phyloP scores from a whole-genome alignment of 352 stramenopile species.

The Thalassiosira hispida region DNA sequence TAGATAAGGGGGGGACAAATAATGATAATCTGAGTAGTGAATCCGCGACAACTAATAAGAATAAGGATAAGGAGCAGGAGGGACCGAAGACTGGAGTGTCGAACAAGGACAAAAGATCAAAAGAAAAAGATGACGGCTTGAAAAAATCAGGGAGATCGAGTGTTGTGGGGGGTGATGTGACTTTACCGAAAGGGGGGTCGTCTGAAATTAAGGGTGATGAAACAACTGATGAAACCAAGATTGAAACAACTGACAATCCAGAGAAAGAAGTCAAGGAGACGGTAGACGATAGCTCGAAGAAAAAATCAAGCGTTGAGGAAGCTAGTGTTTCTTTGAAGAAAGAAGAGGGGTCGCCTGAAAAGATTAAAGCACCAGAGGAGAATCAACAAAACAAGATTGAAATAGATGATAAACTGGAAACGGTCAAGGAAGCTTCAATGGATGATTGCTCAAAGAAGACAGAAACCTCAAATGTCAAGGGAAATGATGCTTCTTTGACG shows the following conservation, averaged over 20 bases:
- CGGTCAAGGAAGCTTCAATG: too few species aligned
- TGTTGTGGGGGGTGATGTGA: too few species aligned
- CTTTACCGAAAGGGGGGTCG: too few species aligned
- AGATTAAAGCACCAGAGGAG: conserved; percentile 2
- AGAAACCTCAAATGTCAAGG: too few species aligned
- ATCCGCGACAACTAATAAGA: background rate
- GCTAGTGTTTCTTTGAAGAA: background rate
- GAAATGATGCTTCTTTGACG: too few species aligned
- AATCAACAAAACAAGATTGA: conserved; percentile 4
- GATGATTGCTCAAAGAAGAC: background rate
- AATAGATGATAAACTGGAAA: background rate
- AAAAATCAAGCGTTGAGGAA: background rate
- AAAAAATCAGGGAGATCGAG: too few species aligned
- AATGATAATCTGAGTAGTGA: background rate
- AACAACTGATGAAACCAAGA: background rate
- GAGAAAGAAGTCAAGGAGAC: background rate
- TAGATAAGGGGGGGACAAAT: background rate
- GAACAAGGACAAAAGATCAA: too few species aligned
- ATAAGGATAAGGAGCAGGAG: background rate
- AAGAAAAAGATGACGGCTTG: too few species aligned
- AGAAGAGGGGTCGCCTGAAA: background rate
- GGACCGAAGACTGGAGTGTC: background rate
- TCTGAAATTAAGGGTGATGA: too few species aligned
- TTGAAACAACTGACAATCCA: background rate
- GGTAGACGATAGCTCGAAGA: background rate